phyloP scores from a whole-genome alignment of 2,329 filamentous ascomycete species.

The Hymenoscyphus albidus region DNA sequence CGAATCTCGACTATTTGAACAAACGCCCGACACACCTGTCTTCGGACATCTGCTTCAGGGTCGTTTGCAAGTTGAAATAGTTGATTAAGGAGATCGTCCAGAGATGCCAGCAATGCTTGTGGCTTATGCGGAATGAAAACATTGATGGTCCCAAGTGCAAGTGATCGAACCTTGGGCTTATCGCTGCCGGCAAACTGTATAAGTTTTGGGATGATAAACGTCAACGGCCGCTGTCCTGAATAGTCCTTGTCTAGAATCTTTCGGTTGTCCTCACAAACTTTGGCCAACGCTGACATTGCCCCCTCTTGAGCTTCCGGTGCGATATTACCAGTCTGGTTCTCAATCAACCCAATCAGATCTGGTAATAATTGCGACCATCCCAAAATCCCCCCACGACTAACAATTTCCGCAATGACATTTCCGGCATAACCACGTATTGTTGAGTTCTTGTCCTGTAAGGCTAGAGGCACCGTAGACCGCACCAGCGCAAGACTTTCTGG shows the following conservation, averaged over 20 bases:
- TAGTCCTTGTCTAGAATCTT: constrained; percentile 83
- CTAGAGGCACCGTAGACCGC: constrained; percentile 71
- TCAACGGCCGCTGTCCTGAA: constrained; percentile 81
- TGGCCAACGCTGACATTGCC: constrained; percentile 86
- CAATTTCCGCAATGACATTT: constrained; percentile 89
- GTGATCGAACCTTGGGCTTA: constrained; percentile 71
- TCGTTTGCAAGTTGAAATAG: constrained; percentile 81
- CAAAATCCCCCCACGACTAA: constrained; percentile 78
- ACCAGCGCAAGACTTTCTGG: constrained; percentile 71
- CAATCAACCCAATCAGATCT: constrained; percentile 73
- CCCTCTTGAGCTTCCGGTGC: constrained; percentile 78
- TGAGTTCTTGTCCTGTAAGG: constrained; percentile 73
- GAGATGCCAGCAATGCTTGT: constrained; percentile 72
- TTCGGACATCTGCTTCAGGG: constrained; percentile 73
- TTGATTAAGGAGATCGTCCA: constrained; percentile 77
- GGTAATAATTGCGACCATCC: constrained; percentile 89
- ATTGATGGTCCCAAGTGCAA: constrained; percentile 82
- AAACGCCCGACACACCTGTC: constrained; percentile 90
- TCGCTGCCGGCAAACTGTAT: constrained; percentile 79
- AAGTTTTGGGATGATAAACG: constrained; percentile 84
- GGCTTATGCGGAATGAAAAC: constrained; percentile 85
- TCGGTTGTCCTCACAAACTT: constrained; percentile 96
- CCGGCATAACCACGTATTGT: constrained; percentile 88
- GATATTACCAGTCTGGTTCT: constrained; percentile 65
- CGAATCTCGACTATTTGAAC: constrained; percentile 87